A percentile compares a stretch with the other conserved stretches of the same genome.
phyloP scores from a whole-genome alignment of 768 basidiomycete species.

The Leucocoprinus birnbaumii region DNA sequence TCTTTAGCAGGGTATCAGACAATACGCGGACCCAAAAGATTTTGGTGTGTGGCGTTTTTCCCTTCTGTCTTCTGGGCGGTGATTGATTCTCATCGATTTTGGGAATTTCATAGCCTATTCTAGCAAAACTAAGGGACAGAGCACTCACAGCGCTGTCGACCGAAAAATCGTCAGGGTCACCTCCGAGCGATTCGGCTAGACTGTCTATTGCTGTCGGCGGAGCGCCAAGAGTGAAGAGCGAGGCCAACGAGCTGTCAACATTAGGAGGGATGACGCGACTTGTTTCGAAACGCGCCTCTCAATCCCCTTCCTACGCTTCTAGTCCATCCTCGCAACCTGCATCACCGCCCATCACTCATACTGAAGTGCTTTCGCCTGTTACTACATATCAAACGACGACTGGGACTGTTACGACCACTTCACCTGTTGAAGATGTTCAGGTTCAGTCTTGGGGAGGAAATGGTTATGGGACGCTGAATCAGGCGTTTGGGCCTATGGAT shows the following conservation, averaged over 20 bases:
- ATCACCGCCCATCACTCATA: conserved; percentile 35
- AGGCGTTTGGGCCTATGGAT: conserved; percentile 16
- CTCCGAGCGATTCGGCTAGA: conserved; percentile 21
- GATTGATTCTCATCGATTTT: not conserved
- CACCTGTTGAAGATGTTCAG: conserved; percentile 4
- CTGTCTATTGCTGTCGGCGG: conserved; percentile 30
- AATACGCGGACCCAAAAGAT: conserved; percentile 55
- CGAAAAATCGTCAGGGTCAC: conserved; percentile 19
- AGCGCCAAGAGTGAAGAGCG: conserved; percentile 50
- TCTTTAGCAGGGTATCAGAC: conserved; percentile 56
- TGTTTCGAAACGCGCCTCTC: conserved; percentile 47
- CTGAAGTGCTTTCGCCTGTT: conserved; percentile 11
- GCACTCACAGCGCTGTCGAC: conserved; percentile 41
- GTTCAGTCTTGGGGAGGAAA: conserved; percentile 26
- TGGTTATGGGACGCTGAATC: conserved; percentile 20
- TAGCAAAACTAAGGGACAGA: conserved; percentile 53
- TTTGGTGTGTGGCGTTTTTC: conserved; percentile 39
- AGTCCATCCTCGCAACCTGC: conserved; percentile 43
- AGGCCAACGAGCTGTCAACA: conserved; percentile 58
- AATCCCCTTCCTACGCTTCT: conserved; percentile 42
- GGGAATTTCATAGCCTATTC: conserved; percentile 45
- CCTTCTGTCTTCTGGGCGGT: no score
- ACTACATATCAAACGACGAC: conserved; percentile 10
- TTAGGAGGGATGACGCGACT: conserved; percentile 65
- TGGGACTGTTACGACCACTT: no score